Conservation (phyloP, 177 flowering plant species). For the Vitis hybrid region DNA sequence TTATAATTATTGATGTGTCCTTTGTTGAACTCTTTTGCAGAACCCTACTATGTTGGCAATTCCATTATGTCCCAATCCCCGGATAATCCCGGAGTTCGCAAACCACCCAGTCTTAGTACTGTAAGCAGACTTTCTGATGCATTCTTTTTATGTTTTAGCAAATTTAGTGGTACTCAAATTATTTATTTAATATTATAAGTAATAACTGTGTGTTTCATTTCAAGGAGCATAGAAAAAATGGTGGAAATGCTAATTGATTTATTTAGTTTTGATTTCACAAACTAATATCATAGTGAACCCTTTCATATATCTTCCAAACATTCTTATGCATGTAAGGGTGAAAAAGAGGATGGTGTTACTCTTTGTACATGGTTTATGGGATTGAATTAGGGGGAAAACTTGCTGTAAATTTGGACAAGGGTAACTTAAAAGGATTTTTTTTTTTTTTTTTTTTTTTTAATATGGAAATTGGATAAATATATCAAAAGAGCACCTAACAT, state of each 20-base stretch:
- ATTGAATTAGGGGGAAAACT: too few species aligned
- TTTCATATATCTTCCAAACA: too few species aligned
- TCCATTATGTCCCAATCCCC: conserved; percentile 28
- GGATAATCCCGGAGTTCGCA: conserved; percentile 24
- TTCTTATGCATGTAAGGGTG: too few species aligned
- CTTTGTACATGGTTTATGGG: too few species aligned
- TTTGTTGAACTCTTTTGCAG: conserved; percentile 29
- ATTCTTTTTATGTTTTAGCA: conserved; percentile 5
- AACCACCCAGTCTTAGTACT: conserved; percentile 26
- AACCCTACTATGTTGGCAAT: conserved; percentile 34
- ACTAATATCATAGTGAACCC: too few species aligned
- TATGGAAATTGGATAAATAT: too few species aligned
- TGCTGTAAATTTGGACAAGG: too few species aligned
- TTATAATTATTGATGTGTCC: not conserved
- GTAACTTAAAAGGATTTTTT: too few species aligned
- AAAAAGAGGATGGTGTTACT: too few species aligned
- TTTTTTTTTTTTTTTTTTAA: too few species aligned
- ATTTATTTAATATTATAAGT: not conserved
- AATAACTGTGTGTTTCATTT: not conserved
- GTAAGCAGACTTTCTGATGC: conserved; percentile 42
- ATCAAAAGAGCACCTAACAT: too few species aligned
- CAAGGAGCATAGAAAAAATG: not conserved
- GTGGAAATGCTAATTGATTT: not conserved
- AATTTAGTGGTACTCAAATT: not conserved
- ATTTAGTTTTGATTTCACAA: too few species aligned